These are phyloP conservation scores for Cerrena zonata DNA, from an alignment of 1,284 basidiomycete species.

Conservation along the genomic window DNA sequence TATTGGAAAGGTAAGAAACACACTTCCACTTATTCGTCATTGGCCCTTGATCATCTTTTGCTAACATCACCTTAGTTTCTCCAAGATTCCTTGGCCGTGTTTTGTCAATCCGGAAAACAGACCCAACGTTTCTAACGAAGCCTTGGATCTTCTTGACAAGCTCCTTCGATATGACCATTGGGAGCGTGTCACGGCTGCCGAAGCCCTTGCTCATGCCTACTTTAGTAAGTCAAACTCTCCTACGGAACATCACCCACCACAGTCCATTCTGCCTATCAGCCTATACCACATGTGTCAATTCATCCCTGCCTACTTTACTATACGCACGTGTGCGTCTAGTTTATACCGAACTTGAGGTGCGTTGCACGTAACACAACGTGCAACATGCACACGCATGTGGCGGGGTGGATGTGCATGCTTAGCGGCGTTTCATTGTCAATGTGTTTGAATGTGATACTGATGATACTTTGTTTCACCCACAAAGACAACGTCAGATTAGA, in stretches of 20 bases:
- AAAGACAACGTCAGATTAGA: conserved; percentile 51
- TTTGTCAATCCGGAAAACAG: conserved; percentile 71
- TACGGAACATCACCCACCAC: background rate
- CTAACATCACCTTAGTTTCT: conserved; percentile 42
- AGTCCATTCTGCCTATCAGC: too few relatives aligned
- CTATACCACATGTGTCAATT: too few relatives aligned
- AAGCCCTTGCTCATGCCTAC: conserved; percentile 73
- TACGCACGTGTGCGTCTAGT: too few relatives aligned
- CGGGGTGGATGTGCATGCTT: too few relatives aligned
- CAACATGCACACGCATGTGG: too few relatives aligned
- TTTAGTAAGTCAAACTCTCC: conserved; percentile 48
- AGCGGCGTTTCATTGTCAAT: too few relatives aligned
- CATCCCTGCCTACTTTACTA: too few relatives aligned
- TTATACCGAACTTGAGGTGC: background rate
- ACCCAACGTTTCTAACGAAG: conserved; percentile 67
- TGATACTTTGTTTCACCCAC: conserved; percentile 1
- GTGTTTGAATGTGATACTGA: too few relatives aligned
- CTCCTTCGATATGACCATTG: conserved; percentile 81
- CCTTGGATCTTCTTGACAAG: conserved; percentile 78
- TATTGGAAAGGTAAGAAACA: conserved; percentile 52
- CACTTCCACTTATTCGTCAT: background rate
- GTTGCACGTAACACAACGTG: background rate
- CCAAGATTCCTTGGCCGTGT: conserved; percentile 70
- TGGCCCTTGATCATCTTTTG: background rate
- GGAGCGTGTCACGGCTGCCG: conserved; percentile 76